These are phyloP conservation scores for Sungouiella thailandica DNA, from an alignment of 805 yeast species.

Conservation along the genomic window DNA sequence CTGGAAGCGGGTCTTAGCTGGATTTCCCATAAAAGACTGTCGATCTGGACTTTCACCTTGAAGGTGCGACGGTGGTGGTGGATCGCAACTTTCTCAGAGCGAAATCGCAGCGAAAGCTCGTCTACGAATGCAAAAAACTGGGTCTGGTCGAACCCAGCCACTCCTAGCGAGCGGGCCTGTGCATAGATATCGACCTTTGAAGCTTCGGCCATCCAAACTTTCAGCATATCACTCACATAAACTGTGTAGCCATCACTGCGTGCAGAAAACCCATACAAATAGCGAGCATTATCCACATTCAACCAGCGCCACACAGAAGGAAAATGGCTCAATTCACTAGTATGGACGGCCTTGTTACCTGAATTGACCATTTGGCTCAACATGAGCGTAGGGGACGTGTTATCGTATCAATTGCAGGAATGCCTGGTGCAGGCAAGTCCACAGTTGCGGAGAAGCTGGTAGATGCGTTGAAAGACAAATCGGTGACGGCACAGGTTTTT, in stretches of 20 bases:
- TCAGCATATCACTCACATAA: constrained; percentile 22
- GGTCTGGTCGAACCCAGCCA: constrained; percentile 21
- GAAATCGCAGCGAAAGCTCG: constrained; percentile 8
- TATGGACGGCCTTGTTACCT: too few relatives aligned
- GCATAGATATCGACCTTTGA: constrained; percentile 9
- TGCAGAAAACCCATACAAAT: constrained; percentile 9
- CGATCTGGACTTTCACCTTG: not conserved
- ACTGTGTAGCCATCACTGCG: constrained; percentile 16
- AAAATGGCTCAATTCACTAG: too few relatives aligned
- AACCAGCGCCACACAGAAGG: constrained; percentile 10
- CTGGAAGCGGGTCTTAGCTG: constrained; percentile 7
- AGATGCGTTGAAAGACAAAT: constrained; percentile 17
- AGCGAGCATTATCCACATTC: constrained; percentile 3
- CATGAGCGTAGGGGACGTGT: too few relatives aligned
- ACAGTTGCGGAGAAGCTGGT: constrained; percentile 53
- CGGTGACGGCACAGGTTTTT: constrained; percentile 20
- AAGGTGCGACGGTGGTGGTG: not conserved
- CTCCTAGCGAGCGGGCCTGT: constrained; percentile 21
- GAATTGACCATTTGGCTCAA: too few relatives aligned
- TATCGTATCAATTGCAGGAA: constrained; percentile 61
- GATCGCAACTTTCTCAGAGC: too few relatives aligned
- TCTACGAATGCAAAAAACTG: constrained; percentile 14
- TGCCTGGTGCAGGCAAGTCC: constrained; percentile 85
- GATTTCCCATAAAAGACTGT: constrained; percentile 20
- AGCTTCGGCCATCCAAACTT: constrained; percentile 25